Evolutionary conservation across 176 grass and related monocot species (phyloP).

Genomic region (Saccharum spontaneum): DNA sequence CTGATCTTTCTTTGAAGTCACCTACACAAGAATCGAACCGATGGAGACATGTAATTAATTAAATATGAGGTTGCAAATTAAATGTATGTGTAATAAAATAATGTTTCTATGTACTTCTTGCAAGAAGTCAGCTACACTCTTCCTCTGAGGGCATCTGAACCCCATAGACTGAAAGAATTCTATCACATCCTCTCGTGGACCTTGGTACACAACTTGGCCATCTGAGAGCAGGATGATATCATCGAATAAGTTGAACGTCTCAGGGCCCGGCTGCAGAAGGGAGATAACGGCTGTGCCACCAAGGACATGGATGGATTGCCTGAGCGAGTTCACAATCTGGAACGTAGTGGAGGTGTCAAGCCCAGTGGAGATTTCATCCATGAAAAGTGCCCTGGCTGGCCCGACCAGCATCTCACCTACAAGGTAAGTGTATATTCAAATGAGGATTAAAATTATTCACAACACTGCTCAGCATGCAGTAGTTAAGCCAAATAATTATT

Average conservation of each 20-base stretch:
- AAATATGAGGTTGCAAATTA: not conserved
- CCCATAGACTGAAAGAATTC: not conserved
- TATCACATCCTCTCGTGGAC: not conserved
- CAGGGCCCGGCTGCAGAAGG: not conserved
- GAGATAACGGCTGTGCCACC: not conserved
- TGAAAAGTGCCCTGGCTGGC: not conserved
- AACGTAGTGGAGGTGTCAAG: not conserved
- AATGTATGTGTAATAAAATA: no score
- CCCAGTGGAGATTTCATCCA: not conserved
- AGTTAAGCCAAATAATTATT: not conserved
- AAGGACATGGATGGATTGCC: not conserved
- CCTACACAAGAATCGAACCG: conserved; percentile 26
- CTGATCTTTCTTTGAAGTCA: conserved; percentile 80
- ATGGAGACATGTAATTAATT: not conserved
- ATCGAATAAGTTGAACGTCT: not conserved
- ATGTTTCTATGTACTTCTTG: conserved; percentile 57
- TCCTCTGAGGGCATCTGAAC: not conserved
- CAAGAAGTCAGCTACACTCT: conserved; percentile 57
- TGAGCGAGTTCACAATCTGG: not conserved
- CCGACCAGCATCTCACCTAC: conserved; percentile 1
- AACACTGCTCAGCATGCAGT: no score
- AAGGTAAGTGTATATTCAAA: not conserved
- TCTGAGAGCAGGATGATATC: not conserved
- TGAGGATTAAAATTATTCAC: not conserved
- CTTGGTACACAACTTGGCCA: not conserved